phyloP scores from a whole-genome alignment of 2,329 filamentous ascomycete genomes.

The Curvularia hawaiiensis region DNA sequence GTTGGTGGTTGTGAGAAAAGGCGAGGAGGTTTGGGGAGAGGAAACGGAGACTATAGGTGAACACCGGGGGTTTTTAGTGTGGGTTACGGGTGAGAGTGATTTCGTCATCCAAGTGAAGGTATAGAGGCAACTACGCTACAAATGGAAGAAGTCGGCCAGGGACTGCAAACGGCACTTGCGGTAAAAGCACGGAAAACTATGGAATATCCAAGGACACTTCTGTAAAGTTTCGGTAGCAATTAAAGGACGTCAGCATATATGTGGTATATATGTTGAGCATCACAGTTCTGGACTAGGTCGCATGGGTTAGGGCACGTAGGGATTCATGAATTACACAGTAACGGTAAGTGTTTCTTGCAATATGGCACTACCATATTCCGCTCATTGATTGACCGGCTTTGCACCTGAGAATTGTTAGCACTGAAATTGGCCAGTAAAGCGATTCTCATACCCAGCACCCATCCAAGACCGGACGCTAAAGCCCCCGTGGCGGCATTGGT shows the following conservation, averaged over 20 bases:
- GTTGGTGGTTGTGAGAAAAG: background rate
- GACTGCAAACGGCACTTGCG: background rate
- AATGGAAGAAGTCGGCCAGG: background rate
- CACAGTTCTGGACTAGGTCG: background rate
- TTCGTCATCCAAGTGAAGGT: background rate
- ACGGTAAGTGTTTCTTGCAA: background rate
- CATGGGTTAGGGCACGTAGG: background rate
- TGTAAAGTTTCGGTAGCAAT: background rate
- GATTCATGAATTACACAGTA: background rate
- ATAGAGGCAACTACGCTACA: background rate
- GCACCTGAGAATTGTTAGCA: slow-evolving; percentile 31
- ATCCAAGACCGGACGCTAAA: slow-evolving; percentile 66
- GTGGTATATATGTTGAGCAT: background rate
- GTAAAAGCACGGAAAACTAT: background rate
- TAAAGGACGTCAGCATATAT: background rate
- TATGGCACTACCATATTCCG: background rate
- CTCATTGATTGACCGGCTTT: slow-evolving; percentile 33
- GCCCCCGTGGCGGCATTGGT: slow-evolving; percentile 68
- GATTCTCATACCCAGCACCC: slow-evolving; percentile 61
- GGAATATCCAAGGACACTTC: background rate
- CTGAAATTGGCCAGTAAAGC: background rate
- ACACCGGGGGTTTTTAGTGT: background rate
- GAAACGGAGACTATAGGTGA: background rate
- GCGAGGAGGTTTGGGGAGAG: background rate
- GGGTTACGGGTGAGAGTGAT: background rate